These are phyloP conservation scores for Petunia axillaris DNA, from an alignment of 257 asterid species.

Conservation along the genomic window DNA sequence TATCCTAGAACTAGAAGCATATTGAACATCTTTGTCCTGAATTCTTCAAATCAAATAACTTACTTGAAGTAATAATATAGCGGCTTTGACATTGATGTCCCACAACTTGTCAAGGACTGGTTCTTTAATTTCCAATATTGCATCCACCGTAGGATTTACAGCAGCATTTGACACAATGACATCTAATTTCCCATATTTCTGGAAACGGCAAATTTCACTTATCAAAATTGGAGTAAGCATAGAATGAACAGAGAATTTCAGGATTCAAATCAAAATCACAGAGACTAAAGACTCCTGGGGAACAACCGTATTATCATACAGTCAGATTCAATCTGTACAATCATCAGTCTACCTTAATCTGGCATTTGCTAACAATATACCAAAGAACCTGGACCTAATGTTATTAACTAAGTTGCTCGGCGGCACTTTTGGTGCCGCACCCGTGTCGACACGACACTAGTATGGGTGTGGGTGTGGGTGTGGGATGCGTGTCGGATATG, in stretches of 20 bases:
- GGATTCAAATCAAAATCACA: neutral
- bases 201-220: constrained; percentile 17
- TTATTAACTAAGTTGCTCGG: too few species aligned
- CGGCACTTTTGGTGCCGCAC: too few species aligned
- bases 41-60: constrained; percentile 24
- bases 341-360: neutral
- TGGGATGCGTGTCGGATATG: too few species aligned
- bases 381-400: neutral
- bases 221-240: neutral
- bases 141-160: constrained; percentile 73
- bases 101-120: constrained; percentile 85
- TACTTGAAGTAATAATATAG: constrained; percentile 84
- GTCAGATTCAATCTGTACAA: neutral
- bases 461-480: too few species aligned
- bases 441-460: too few species aligned
- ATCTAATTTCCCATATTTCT: constrained; percentile 87
- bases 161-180: constrained; percentile 92
- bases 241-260: neutral
- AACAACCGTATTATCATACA: neutral
- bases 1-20: neutral
- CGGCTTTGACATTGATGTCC: constrained; percentile 87
- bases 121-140: constrained; percentile 76
- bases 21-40: neutral
- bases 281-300: neutral
- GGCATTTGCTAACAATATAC: neutral